Evolutionary conservation across 2,329 filamentous ascomycete genomes (phyloP).

Genomic region (Ophiocordyceps camponoti-saundersi): DNA sequence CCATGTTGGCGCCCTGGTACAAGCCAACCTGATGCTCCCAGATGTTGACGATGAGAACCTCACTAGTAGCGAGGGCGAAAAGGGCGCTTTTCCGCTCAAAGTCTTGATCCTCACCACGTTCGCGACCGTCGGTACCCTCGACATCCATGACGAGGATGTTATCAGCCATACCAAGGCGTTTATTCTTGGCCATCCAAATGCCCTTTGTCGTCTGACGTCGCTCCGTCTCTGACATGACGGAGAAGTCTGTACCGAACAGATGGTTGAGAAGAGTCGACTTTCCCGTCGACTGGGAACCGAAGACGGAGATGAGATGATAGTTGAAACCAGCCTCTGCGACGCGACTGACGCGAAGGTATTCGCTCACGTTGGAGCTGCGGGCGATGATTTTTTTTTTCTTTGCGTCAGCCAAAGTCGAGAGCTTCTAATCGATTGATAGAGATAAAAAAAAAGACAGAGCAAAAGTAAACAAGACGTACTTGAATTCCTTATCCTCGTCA

Average conservation of each 20-base stretch:
- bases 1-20: conserved; percentile 99
- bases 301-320: conserved; percentile 97
- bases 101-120: conserved; percentile 94
- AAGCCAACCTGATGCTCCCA: conserved; percentile 98
- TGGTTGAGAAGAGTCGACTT: conserved; percentile 95
- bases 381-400: background rate
- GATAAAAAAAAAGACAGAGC: background rate
- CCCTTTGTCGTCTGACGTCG: conserved; percentile 95
- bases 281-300: conserved; percentile 94
- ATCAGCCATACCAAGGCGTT: conserved; percentile 67
- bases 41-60: conserved; percentile 95
- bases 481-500: conserved; percentile 84
- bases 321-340: conserved; percentile 89
- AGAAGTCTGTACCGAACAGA: conserved; percentile 90
- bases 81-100: conserved; percentile 97
- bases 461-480: conserved; percentile 32
- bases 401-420: too few species aligned
- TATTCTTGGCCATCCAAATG: conserved; percentile 99
- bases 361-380: conserved; percentile 54
- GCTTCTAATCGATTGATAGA: background rate
- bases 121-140: conserved; percentile 89
- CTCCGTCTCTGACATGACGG: conserved; percentile 92
- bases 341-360: conserved; percentile 65
- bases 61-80: conserved; percentile 91
- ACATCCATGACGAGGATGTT: conserved; percentile 99